Evolutionary conservation across 108 stramenopile species (phyloP).

Genomic region (Pseudonitzschia pungens): DNA sequence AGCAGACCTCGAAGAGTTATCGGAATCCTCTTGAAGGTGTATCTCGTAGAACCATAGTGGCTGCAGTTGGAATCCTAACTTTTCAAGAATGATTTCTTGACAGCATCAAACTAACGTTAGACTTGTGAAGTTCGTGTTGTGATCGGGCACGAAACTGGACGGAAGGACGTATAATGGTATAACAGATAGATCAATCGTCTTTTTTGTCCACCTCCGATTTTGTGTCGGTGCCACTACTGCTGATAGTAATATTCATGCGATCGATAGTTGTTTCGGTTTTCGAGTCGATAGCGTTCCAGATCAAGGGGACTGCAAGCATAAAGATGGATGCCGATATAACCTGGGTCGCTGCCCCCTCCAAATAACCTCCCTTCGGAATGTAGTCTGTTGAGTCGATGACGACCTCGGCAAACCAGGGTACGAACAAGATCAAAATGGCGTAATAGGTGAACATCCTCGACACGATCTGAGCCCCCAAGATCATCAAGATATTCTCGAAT

Average conservation of each 20-base stretch:
- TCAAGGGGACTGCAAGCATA: background rate
- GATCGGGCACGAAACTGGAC: too few relatives aligned
- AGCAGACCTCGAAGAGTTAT: too few relatives aligned
- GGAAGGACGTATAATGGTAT: too few relatives aligned
- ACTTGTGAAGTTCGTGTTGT: too few relatives aligned
- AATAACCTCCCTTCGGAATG: background rate
- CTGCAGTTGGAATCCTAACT: too few relatives aligned
- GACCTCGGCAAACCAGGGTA: constrained; percentile 24
- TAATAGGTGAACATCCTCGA: constrained; percentile 46
- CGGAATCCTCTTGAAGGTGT: too few relatives aligned
- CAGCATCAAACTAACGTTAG: too few relatives aligned
- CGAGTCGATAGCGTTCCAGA: constrained; percentile 4
- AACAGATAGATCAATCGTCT: background rate
- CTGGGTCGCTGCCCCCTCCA: background rate
- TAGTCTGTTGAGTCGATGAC: background rate
- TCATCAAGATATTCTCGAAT: constrained; percentile 43
- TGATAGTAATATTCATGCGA: background rate
- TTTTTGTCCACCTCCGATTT: background rate
- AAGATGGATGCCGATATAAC: background rate
- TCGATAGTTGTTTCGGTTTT: background rate
- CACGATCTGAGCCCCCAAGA: constrained; percentile 39
- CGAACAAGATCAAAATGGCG: constrained; percentile 39
- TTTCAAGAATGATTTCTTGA: too few relatives aligned
- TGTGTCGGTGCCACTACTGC: background rate
- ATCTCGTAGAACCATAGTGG: too few relatives aligned